Evolutionary conservation across 2,329 filamentous ascomycete species (phyloP), one percentile per base, ranked within the genome.

Genomic region (Calonectria crousiana): DNA sequence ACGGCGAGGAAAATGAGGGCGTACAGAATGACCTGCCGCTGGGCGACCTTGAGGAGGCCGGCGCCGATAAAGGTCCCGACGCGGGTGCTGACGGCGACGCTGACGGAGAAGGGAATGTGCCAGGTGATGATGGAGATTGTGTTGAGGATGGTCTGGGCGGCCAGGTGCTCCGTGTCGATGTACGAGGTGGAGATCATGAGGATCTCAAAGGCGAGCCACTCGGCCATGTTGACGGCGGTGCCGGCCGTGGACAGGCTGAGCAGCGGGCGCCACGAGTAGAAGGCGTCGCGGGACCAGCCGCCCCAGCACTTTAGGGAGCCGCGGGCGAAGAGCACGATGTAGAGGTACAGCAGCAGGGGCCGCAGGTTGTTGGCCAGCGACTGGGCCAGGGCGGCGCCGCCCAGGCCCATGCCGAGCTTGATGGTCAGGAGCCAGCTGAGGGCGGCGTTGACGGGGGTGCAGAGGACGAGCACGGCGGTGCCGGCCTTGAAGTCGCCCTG

Each of bases 401-500:
- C 84, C 6, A 91, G 86, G 0, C 88, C 87, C 85, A 89, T 85
- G 0, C 74, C 81, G 14, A 86, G 62, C 23, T 79, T 81, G 73
- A 87, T 85, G 1, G 85, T 88, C 20, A 90, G 87, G 3, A 88
- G 68, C 83, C 88, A 90, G 78, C 88, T 89, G 23, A 90, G 82
- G 0, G 86, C 69, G 20, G 87, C 85, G 74, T 90, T 90, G 18
- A 88, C 73, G 0, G 88, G 88, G 0, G 87, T 85, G 56, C 87
- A 87, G 34, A 89, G 77, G 4, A 89, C 62, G 16, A 90, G 83
- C n/a, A 89, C 85, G 16, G 85, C 82, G 75, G 89, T 84, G 18
- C 86, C 87, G 0, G 86, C 87, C 41, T 86, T 86, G 82, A 90
- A 90, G 38, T 89, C 84, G 1, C 89, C 89, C 74, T 91, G 89